phyloP scores from a whole-genome alignment of 2,329 filamentous ascomycete species.

The Pestalotiopsis sp. region DNA sequence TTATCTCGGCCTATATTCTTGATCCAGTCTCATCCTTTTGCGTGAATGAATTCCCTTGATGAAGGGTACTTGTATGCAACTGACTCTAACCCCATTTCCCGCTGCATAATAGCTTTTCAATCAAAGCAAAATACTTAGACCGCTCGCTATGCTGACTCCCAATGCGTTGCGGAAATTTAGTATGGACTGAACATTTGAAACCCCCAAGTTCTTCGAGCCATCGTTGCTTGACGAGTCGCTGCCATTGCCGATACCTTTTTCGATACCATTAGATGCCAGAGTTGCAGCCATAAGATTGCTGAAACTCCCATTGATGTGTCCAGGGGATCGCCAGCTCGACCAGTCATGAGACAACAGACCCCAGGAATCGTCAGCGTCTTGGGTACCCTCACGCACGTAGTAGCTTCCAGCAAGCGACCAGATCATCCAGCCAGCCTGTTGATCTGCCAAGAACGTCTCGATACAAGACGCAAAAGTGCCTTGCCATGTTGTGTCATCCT shows the following conservation, averaged over 20 bases:
- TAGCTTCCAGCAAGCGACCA: conserved; percentile 63
- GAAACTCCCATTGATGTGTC: conserved; percentile 41
- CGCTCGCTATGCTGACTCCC: background rate
- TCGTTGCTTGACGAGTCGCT: background rate
- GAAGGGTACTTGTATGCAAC: background rate
- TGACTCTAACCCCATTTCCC: background rate
- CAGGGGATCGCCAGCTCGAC: conserved; percentile 48
- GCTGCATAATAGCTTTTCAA: no score
- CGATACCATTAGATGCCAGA: conserved; percentile 20
- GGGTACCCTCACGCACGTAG: conserved; percentile 53
- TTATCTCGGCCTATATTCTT: no score
- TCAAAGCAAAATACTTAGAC: no score
- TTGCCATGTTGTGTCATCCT: conserved; percentile 47
- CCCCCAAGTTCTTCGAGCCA: background rate
- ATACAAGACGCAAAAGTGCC: conserved; percentile 55
- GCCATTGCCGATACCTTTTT: background rate
- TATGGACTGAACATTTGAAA: background rate
- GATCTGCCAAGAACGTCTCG: conserved; percentile 47
- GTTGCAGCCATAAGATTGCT: conserved; percentile 36
- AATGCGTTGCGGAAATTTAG: background rate
- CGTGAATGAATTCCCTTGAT: no score
- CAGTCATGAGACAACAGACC: conserved; percentile 57
- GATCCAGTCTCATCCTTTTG: no score
- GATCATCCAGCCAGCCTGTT: conserved; percentile 56
- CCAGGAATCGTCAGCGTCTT: conserved; percentile 61